Evolutionary conservation across 2,329 filamentous ascomycete genomes (phyloP), one percentile per base, ranked within the genome.

Genomic region (Pseudogymnoascus sp.): DNA sequence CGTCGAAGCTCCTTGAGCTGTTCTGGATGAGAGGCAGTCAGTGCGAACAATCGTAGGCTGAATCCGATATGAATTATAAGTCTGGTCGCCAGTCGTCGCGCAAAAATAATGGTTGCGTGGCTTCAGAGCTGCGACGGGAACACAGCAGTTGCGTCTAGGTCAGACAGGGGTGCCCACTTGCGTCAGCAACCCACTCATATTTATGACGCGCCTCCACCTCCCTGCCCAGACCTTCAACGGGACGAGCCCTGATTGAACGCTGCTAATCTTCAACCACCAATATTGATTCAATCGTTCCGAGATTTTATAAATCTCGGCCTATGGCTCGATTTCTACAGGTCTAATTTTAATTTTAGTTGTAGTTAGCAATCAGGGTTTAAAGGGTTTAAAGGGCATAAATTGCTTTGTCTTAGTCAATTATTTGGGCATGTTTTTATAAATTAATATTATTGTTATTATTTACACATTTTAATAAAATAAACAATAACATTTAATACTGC

Each of bases 1-100:
- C 34, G 59, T 16, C 37, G 40, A 64, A 62, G 60, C 60, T 62
- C 60, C 37, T 53, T 21, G 42, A 62, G 60, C 60, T 62, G 37
- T 62, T 34, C 25, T 60, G 59, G 34, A 60, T 25, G 36, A 25
- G 59, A 14, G 21, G 14, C 14, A 40, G 36, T 60, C 36, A 40
- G 21, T 40, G 59, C 18, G 59, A 25, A 5, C 36, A 38, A 40
- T 56, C 5, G 28, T 34, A 40, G 18, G 36, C n/a, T 11, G 21
- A 60, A 60, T 40, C 34, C 21, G 59, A 60, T 25, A 40, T 40
- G 34, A 60, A 16, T 40, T 25, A 18, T 10, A 40, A 11, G 36
- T 60, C 21, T 40, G 7, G 18, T 31, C 25, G 59, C 59, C 18
- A 25, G 38, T 40, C 5, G 38, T 40, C 38, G 59, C 21, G 38